These are phyloP conservation scores for Schizopora paradoxa DNA, from an alignment of 1,284 basidiomycete species.

Conservation along the genomic window DNA sequence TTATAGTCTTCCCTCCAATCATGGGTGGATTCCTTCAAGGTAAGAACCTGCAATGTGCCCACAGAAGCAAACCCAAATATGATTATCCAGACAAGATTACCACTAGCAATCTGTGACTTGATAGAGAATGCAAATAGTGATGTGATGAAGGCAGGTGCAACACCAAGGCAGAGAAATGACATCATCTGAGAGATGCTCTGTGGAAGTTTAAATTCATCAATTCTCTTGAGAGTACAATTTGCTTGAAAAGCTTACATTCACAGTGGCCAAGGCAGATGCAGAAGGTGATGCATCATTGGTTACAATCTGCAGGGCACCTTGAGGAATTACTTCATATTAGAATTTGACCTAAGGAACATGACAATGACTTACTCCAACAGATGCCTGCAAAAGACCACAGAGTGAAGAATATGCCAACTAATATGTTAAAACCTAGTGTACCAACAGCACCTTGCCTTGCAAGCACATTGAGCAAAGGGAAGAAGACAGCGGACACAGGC, in stretches of 20 bases:
- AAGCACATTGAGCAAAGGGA: conserved; percentile 19
- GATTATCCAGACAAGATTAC: conserved; percentile 1
- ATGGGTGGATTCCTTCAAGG: conserved; percentile 18
- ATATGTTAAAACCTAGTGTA: conserved; percentile 7
- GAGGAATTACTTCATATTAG: neutral
- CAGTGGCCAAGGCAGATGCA: conserved; percentile 16
- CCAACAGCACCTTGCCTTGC: conserved; percentile 11
- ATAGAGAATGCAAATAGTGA: conserved; percentile 7
- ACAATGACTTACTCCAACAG: conserved; percentile 10
- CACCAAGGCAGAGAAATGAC: conserved; percentile 16
- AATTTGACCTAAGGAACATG: neutral
- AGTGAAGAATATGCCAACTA: conserved; percentile 13
- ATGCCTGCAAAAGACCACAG: conserved; percentile 10
- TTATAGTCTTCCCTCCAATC: no score
- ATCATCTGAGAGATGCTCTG: conserved; percentile 15
- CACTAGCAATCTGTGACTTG: neutral
- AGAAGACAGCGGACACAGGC: conserved; percentile 18
- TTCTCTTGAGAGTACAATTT: no score
- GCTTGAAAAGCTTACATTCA: conserved; percentile 16
- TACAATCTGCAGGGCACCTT: conserved; percentile 7
- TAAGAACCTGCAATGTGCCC: conserved; percentile 16
- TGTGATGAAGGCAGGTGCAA: conserved; percentile 18
- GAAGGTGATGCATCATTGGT: conserved; percentile 17
- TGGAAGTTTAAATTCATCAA: no score
- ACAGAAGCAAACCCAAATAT: neutral